Evolutionary conservation across 768 basidiomycete species (phyloP), one percentile per base, ranked within the genome.

Genomic region (Leucosporidium creatinivorum): DNA sequence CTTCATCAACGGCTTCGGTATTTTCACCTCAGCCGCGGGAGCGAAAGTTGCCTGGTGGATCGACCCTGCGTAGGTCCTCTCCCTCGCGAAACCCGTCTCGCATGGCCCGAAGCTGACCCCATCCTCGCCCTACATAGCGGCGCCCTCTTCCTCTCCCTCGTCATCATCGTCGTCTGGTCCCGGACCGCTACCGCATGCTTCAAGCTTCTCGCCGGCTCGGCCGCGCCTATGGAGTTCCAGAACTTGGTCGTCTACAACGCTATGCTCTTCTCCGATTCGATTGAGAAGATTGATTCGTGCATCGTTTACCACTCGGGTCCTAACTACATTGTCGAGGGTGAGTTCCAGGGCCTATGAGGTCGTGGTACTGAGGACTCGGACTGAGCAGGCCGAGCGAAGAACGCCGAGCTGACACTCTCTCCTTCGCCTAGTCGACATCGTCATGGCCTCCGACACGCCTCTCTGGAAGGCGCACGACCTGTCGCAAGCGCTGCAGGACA

Each of bases 201-300:
- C 73, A 86, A 85, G 68, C 84, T 89, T 23, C 81, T 99, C 52
- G 92, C 92, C 0, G 96, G 96, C 44, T 91, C 88, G 79, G 88
- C 92, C 1, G 96, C 94, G 3, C 88, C 92, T 3, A 86, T 88
- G 70, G 89, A 93, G 21, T 96, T 96, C 77, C 50, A 77, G 59
- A 90, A 96, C 75, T 84, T 96, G 47, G 82, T 98, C 75, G 88
- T 89, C 65, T 98, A 97, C 83, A 98, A 98, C 74, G 85, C 88
- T 1, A 84, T 86, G 78, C 97, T 91, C 10, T 98, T 96, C 79
- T 88, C 85, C 75, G 83, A 87, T 10, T 86, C 89, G 44, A 93
- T 98, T 61, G 83, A 87, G 66, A 85, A 88, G 77, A 81, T 98
- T 36, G 94, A 97, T 77, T 93, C 91, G 12, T 90, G 93, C 65